Evolutionary conservation across 192 early-diverging fungal species (phyloP).

Genomic region (Entophlyctis luteolus): DNA sequence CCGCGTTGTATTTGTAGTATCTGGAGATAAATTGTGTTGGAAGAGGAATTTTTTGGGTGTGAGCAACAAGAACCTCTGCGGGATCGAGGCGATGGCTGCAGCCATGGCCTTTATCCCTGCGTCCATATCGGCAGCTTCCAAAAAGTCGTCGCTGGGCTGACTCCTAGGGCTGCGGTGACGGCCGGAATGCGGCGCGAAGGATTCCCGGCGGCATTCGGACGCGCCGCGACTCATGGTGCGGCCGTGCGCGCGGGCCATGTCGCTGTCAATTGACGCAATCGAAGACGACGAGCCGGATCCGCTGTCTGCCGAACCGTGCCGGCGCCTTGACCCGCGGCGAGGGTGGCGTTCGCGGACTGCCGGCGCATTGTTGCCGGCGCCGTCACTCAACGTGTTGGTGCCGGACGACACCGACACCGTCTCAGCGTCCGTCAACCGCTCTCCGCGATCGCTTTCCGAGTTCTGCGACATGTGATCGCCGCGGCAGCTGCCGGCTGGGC

Average conservation of each 20-base stretch:
- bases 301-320: neutral
- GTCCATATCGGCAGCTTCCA: slow-evolving; percentile 2
- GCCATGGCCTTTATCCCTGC: slow-evolving; percentile 20
- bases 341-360: too few species aligned
- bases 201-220: neutral
- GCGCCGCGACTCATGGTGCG: neutral
- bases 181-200: neutral
- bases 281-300: neutral
- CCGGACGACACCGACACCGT: too few species aligned
- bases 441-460: too few species aligned
- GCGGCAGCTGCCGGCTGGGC: too few species aligned
- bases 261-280: neutral
- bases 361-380: too few species aligned
- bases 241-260: neutral
- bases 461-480: too few species aligned
- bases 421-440: too few species aligned
- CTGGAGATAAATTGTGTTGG: too few species aligned
- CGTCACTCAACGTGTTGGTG: too few species aligned
- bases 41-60: neutral
- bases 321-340: too few species aligned
- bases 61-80: slow-evolving; percentile 10
- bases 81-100: slow-evolving; percentile 14
- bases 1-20: slow-evolving; percentile 22
- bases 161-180: neutral
- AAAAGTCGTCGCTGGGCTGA: neutral